Evolutionary conservation across 352 stramenopile genomes (phyloP).

Genomic region (Phytophthora fragariae): DNA sequence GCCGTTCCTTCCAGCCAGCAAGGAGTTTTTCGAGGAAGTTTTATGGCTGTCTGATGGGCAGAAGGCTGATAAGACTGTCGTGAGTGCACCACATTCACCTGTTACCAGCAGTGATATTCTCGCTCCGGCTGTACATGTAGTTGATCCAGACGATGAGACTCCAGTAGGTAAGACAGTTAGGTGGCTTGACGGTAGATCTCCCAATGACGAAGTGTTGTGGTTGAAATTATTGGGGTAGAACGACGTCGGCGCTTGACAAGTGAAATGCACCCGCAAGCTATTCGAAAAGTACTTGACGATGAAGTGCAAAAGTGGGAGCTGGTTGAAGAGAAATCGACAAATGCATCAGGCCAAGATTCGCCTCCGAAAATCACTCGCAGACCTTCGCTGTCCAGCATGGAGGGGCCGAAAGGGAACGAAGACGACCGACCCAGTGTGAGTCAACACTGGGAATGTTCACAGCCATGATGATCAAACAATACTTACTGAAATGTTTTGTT

Average conservation of each 20-base stretch:
- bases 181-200: background rate
- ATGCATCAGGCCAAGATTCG: background rate
- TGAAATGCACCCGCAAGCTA: constrained; percentile 83
- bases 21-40: constrained; percentile 85
- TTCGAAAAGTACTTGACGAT: constrained; percentile 67
- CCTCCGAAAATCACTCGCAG: constrained; percentile 31
- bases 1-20: constrained; percentile 82
- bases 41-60: constrained; percentile 49
- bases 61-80: constrained; percentile 4
- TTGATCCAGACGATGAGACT: constrained; percentile 21
- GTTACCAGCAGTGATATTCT: background rate
- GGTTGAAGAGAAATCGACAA: constrained; percentile 42
- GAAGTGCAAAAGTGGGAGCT: constrained; percentile 77
- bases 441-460: background rate
- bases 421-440: constrained; percentile 49
- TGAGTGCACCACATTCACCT: background rate
- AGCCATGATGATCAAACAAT: background rate
- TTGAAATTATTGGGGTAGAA: constrained; percentile 31
- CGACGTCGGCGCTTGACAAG: constrained; percentile 61
- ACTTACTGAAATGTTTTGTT: background rate
- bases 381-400: constrained; percentile 27
- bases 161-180: constrained; percentile 23
- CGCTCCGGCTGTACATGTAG: background rate
- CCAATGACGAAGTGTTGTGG: background rate
- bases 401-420: background rate